phyloP scores from a whole-genome alignment of 1,139 yeast species.

The Taphrina pruni region DNA sequence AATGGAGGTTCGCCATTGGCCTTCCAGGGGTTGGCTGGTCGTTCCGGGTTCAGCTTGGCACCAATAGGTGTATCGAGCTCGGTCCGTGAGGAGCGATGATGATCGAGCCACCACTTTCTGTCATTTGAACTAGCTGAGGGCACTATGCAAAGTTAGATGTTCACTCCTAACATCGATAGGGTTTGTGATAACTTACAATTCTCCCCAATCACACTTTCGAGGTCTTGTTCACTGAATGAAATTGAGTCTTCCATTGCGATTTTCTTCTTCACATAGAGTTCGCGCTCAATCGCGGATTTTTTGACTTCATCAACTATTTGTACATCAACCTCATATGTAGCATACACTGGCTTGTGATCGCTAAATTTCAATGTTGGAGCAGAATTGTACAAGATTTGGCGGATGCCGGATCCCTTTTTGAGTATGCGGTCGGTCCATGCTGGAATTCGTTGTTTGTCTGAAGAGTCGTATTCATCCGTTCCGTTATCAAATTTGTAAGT shows the following conservation, averaged over 20 bases:
- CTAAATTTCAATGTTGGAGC: constrained; percentile 67
- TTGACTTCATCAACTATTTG: constrained; percentile 70
- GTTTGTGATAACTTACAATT: constrained; percentile 13
- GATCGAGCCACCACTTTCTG: constrained; percentile 89
- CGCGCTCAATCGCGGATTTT: constrained; percentile 63
- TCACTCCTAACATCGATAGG: too few relatives aligned
- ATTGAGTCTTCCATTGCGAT: constrained; percentile 52
- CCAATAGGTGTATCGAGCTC: constrained; percentile 54
- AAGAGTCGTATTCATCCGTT: constrained; percentile 79
- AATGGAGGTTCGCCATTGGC: constrained; percentile 56
- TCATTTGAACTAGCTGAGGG: constrained; percentile 90
- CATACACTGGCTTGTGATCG: constrained; percentile 93
- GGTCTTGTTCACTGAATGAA: constrained; percentile 51
- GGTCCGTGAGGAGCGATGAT: constrained; percentile 77
- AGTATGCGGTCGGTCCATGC: constrained; percentile 94
- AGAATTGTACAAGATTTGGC: constrained; percentile 69
- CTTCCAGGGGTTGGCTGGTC: constrained; percentile 74
- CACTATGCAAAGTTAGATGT: constrained; percentile 48
- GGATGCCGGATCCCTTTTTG: constrained; percentile 60
- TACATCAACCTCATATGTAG: constrained; percentile 70
- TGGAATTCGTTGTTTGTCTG: constrained; percentile 90
- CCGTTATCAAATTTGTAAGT: constrained; percentile 95
- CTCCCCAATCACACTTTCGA: constrained; percentile 36
- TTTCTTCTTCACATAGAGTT: constrained; percentile 60
- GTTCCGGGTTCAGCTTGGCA: constrained; percentile 64